Evolutionary conservation across 2,329 filamentous ascomycete genomes (phyloP), one percentile per base, ranked within the genome.

Genomic region (Colletotrichum cereale): DNA sequence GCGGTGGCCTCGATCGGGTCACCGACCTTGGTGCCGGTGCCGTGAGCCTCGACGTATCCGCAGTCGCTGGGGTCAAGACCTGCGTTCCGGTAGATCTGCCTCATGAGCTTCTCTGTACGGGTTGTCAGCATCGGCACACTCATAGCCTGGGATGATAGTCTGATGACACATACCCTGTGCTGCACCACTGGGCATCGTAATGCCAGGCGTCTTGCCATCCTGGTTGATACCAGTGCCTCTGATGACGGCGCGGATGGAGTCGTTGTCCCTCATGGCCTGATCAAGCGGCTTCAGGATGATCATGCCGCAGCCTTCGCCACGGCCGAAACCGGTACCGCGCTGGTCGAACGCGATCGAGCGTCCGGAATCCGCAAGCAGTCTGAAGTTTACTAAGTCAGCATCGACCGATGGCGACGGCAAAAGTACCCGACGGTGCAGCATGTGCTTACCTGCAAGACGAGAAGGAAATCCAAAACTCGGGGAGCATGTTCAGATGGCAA

Each of bases 281-380:
- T 85, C 82, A 0, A 91, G 81, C 0, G 83, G 84, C 79, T 91
- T 91, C 16, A 92, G 76, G 14, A 91, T 77, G 3, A 92, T 74
- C 61, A 86, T 82, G 8, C 82, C 87, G 26, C 86, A 84, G 5
- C 89, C 90, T 74, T 92, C 90, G 11, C 88, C 90, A 12, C 90
- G 85, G 0, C 86, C 89, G 74, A 90, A 92, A 0, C 90, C 91
- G 48, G 71, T 73, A 34, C 63, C 72, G 29, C 64, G 64, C 18
- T 72, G 48, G 56, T 73, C 72, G 5, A 73, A 73, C 38, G 86
- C 86, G 61, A 83, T 84, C 18, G 85, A 89, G 47, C 84, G 82
- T 1, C 87, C 87, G 0, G 84, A 83, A 38, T 87, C 84, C 1
- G 86, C 87, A 31, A 90, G 83, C 58, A 88, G 75, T 76, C 76